A percentile compares a stretch with the other conserved stretches of the same genome.
Evolutionary conservation across 257 asterid species (phyloP).

Genomic region (Orobanche coerulescens): DNA sequence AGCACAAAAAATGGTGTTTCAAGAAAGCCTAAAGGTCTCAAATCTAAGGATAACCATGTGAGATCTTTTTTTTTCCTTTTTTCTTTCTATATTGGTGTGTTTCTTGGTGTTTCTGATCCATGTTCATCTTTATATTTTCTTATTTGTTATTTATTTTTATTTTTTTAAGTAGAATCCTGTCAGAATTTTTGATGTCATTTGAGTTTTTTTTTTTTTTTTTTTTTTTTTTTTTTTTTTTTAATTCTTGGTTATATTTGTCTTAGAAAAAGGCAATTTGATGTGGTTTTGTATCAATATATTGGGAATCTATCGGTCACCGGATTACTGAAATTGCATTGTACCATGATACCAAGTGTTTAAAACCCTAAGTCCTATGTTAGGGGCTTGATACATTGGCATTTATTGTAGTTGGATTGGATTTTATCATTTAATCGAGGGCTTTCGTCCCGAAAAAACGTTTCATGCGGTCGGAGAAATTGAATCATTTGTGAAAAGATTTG

Average conservation of each 20-base stretch:
- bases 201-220: too few species aligned
- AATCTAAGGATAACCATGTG: slow-evolving; percentile 46
- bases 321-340: background rate
- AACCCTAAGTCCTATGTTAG: too few species aligned
- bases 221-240: too few species aligned
- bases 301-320: background rate
- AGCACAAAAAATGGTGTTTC: slow-evolving; percentile 32
- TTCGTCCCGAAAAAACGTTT: background rate
- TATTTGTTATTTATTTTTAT: slow-evolving; percentile 4
- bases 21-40: slow-evolving; percentile 30
- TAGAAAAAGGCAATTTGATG: background rate
- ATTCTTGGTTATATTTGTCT: background rate
- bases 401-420: background rate
- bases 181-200: background rate
- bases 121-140: background rate
- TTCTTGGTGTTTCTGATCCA: slow-evolving; percentile 27
- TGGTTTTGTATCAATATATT: background rate
- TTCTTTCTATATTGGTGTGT: background rate
- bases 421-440: background rate
- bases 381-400: background rate
- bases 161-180: background rate
- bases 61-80: slow-evolving; percentile 7
- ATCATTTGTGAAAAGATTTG: background rate
- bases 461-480: background rate
- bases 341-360: too few species aligned